Evolutionary conservation across 2,329 filamentous ascomycete species (phyloP).

Genomic region (Ilyonectria destructans): DNA sequence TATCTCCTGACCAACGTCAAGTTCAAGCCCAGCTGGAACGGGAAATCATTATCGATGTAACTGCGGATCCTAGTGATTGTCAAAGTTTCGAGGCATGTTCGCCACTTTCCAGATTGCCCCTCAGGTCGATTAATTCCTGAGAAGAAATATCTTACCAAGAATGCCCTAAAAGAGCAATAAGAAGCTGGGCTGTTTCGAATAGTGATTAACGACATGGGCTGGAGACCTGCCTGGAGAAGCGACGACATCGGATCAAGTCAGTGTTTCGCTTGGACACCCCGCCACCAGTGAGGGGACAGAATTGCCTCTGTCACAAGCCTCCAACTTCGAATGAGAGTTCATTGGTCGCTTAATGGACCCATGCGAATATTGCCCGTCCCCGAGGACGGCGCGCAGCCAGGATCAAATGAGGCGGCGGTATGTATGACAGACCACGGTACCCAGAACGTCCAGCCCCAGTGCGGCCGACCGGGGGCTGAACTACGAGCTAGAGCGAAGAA

Average conservation of each 20-base stretch:
- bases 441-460: conserved; percentile 35
- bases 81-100: conserved; percentile 8
- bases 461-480: conserved; percentile 39
- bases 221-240: conserved; percentile 2
- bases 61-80: conserved; percentile 16
- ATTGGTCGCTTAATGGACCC: conserved; percentile 32
- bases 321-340: conserved; percentile 26
- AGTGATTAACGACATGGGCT: not conserved
- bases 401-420: conserved; percentile 30
- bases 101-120: not conserved
- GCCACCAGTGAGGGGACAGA: conserved; percentile 21
- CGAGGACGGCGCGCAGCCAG: conserved; percentile 32
- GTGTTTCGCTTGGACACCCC: conserved; percentile 18
- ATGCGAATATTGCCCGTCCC: conserved; percentile 31
- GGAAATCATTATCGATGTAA: conserved; percentile 11
- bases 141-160: conserved; percentile 14
- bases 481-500: conserved; percentile 33
- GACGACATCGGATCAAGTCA: conserved; percentile 8
- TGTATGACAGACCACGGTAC: conserved; percentile 29
- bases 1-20: conserved; percentile 6
- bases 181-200: conserved; percentile 21
- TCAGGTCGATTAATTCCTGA: not conserved
- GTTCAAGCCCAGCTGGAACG: not conserved
- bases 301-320: conserved; percentile 32
- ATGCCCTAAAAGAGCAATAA: conserved; percentile 9